Conservation (phyloP, 2,329 filamentous ascomycete genomes). For the Botrytis squamosa region DNA sequence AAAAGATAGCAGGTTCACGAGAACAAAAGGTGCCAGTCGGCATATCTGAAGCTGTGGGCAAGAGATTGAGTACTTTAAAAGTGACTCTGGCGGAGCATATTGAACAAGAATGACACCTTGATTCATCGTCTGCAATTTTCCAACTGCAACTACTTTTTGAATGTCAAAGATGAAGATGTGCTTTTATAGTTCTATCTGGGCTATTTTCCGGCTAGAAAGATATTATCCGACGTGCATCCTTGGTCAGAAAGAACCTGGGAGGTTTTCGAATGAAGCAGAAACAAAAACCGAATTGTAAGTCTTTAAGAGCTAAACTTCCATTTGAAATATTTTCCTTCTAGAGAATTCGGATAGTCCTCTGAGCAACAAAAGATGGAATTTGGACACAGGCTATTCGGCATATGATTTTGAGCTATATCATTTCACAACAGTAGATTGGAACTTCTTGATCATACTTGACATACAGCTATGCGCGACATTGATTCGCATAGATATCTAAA, state of each 20-base stretch:
- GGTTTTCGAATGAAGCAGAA: neutral
- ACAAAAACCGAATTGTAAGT: neutral
- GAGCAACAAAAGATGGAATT: no score
- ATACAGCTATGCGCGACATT: neutral
- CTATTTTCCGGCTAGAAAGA: no score
- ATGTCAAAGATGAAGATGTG: no score
- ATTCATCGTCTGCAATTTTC: no score
- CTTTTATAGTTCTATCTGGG: no score
- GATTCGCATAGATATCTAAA: neutral
- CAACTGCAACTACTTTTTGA: no score
- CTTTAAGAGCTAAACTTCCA: neutral
- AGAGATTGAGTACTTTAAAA: neutral
- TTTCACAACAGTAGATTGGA: neutral
- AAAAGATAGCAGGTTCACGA: no score
- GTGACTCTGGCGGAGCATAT: neutral
- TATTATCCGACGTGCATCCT: no score
- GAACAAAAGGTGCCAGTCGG: no score
- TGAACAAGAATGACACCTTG: neutral
- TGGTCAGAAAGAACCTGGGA: no score
- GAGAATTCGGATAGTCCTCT: no score
- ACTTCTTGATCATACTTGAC: neutral
- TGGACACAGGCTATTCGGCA: no score
- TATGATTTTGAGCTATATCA: rapidly evolving
- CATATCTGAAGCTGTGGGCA: neutral
- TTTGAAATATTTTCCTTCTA: neutral